Conservation (phyloP, 352 stramenopile genomes). For the Elongisporangium undulatum region DNA sequence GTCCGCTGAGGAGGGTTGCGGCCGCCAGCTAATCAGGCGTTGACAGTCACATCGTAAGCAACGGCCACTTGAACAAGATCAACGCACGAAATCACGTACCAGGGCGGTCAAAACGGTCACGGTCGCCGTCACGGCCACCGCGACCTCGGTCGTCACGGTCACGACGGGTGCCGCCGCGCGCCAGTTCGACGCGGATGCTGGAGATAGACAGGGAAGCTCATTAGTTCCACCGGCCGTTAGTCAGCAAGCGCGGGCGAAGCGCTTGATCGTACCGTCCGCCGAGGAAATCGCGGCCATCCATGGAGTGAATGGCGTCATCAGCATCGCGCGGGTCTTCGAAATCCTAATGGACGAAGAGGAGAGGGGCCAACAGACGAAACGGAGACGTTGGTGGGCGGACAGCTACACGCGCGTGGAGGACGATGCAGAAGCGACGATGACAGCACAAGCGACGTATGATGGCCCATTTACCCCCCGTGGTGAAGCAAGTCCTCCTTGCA, state of each 20-base stretch:
- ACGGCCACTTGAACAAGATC: background rate
- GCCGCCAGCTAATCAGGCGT: constrained; percentile 15
- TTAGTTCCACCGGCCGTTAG: too few relatives aligned
- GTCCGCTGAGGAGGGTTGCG: constrained; percentile 73
- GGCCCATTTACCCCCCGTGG: background rate
- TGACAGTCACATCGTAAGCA: background rate
- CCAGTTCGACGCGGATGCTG: constrained; percentile 80
- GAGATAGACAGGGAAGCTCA: constrained; percentile 2
- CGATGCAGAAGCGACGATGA: constrained; percentile 12
- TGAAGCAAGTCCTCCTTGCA: background rate
- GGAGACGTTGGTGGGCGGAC: constrained; percentile 36
- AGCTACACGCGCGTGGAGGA: constrained; percentile 20
- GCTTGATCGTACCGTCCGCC: constrained; percentile 59
- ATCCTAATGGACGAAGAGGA: constrained; percentile 69
- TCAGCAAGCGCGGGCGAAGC: too few relatives aligned
- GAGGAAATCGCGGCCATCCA: constrained; percentile 84
- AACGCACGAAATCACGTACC: constrained; percentile 18
- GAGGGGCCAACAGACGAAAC: constrained; percentile 40
- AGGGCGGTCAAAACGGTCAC: constrained; percentile 55
- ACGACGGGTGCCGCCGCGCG: constrained; percentile 64
- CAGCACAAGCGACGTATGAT: constrained; percentile 2
- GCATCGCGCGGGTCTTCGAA: constrained; percentile 87
- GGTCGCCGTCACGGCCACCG: constrained; percentile 27
- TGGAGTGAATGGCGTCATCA: constrained; percentile 82
- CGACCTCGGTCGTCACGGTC: constrained; percentile 43